Evolutionary conservation across 192 early-diverging fungal species (phyloP), one percentile per base, ranked within the genome.

Genomic region (Linnemannia zychae): DNA sequence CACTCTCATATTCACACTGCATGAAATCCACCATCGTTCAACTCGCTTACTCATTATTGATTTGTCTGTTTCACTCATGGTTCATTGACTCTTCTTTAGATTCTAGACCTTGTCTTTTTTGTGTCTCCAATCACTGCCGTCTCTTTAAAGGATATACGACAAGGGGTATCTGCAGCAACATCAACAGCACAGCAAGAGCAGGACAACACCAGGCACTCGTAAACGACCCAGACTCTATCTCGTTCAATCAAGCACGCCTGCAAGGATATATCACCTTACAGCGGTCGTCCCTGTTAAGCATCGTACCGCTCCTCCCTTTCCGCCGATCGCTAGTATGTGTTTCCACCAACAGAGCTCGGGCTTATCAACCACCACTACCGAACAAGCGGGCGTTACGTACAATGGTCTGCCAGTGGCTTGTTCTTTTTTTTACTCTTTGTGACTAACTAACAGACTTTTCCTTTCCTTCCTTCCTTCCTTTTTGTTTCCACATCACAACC

Each of bases 21-120:
- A 63, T 31, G 57, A 13, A 63, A 15, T 44, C 40, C 40, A 44
- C 28, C 57, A 63, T 63, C 9, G 57, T 9, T 44, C 28, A 63
- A 11, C 57, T 24, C 28, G 24, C 3, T 63, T 13, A 31, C 57
- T 63, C 28, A 63, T 15, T 12, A 33, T 63, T 12, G 28, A 63
- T n/a, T 31, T 24, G 12, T 63, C 28, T 63, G 57, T 63, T 24
- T 63, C 57, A 63, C 57, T 31, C 11, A 13, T 63, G 24, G 28
- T 63, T 31, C 28, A 28, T 15, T 31, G 57, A 63, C 12, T 12
- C 57, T 63, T 44, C 40, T 44, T 63, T 63, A 63, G 57, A 28
- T 63, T 63, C 57, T 63, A 63, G 57, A 16, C 57, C n/a, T 63
- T 63, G 57, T 63, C 57, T 31, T 63, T 63, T 57, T 63, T 24